phyloP scores from a whole-genome alignment of 441 rosid genomes.

The Francoa sonchifolia region DNA sequence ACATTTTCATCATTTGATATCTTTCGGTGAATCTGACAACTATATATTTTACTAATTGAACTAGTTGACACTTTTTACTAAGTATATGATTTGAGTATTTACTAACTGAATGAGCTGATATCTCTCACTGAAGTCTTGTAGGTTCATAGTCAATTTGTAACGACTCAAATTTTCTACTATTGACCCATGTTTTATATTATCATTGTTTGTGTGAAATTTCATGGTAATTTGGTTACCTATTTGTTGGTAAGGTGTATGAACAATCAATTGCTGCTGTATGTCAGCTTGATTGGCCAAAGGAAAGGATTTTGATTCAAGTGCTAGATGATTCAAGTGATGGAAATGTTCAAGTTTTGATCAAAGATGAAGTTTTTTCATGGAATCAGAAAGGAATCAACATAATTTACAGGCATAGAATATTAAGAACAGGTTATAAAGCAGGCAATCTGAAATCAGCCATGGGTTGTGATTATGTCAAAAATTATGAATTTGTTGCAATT shows the following conservation, averaged over 20 bases:
- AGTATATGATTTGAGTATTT: too few species aligned
- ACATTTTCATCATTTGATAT: too few species aligned
- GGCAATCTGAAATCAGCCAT: constrained; percentile 17
- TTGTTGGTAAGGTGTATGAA: constrained; percentile 15
- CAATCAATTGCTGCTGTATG: constrained; percentile 18
- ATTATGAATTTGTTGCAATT: constrained; percentile 13
- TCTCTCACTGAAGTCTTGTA: too few species aligned
- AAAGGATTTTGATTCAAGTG: constrained; percentile 12
- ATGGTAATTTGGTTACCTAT: too few species aligned
- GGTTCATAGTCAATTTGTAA: too few species aligned
- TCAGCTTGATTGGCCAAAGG: constrained; percentile 14
- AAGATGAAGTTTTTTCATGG: constrained; percentile 15
- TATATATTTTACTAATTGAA: too few species aligned
- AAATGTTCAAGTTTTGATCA: constrained; percentile 8
- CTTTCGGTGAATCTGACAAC: too few species aligned
- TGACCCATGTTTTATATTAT: too few species aligned
- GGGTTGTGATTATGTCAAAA: constrained; percentile 15
- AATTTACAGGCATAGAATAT: constrained; percentile 11
- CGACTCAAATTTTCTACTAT: too few species aligned
- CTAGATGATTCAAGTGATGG: constrained; percentile 13
- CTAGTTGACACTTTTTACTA: too few species aligned
- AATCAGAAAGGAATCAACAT: constrained; percentile 13
- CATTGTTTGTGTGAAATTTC: too few species aligned
- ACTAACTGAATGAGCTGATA: too few species aligned
- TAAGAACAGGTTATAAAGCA: constrained; percentile 14